Evolutionary conservation across 2,329 filamentous ascomycete genomes (phyloP).

Genomic region (Plenodomus lindquistii): DNA sequence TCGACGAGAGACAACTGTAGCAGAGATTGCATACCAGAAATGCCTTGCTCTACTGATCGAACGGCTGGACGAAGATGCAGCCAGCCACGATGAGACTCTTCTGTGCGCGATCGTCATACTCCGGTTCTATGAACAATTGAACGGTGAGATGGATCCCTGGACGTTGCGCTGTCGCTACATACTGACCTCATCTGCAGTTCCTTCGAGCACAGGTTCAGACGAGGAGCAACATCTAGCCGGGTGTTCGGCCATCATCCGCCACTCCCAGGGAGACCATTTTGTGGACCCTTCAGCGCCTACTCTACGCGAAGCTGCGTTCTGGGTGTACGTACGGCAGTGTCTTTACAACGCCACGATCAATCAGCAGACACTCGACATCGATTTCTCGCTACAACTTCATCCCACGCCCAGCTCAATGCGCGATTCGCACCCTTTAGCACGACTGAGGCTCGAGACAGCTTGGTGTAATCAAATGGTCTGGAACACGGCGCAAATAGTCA

Average conservation of each 20-base stretch:
- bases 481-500: constrained; percentile 34
- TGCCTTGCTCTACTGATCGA: constrained; percentile 38
- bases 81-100: constrained; percentile 33
- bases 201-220: constrained; percentile 32
- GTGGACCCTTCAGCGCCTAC: constrained; percentile 40
- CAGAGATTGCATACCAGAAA: constrained; percentile 30
- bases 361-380: constrained; percentile 35
- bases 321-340: constrained; percentile 40
- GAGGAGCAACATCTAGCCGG: constrained; percentile 35
- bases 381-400: constrained; percentile 31
- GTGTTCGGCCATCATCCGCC: constrained; percentile 35
- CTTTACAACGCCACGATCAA: constrained; percentile 39
- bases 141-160: constrained; percentile 16
- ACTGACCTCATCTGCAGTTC: constrained; percentile 12
- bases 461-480: constrained; percentile 42
- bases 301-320: constrained; percentile 38
- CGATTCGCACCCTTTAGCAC: constrained; percentile 29
- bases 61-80: constrained; percentile 27
- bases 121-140: constrained; percentile 39
- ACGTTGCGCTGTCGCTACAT: background rate
- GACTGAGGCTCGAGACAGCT: constrained; percentile 33
- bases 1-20: constrained; percentile 19
- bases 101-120: constrained; percentile 39
- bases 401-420: constrained; percentile 26
- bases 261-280: constrained; percentile 29